Percentiles rank a stretch among this genome's conserved stretches.
These are phyloP conservation scores for Colletotrichum noveboracense DNA, from an alignment of 2,329 filamentous ascomycete genomes.

Conservation along the genomic window DNA sequence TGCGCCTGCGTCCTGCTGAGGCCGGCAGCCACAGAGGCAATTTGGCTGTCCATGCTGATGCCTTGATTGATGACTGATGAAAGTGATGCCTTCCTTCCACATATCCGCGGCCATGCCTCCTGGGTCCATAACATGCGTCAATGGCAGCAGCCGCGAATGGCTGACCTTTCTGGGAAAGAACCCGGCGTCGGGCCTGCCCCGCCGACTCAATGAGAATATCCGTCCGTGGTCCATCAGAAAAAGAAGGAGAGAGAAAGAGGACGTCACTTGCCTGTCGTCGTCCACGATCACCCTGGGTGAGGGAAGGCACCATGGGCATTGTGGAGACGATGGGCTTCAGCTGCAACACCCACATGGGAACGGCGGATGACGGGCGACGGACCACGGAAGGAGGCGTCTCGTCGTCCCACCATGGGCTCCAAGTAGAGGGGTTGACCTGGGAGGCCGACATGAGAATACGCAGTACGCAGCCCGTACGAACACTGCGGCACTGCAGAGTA, in stretches of 20 bases:
- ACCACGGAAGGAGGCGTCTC: conserved; percentile 8
- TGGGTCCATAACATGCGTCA: background rate
- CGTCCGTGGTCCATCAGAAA: background rate
- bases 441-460: background rate
- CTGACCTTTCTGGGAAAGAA: background rate
- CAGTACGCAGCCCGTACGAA: background rate
- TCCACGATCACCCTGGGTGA: background rate
- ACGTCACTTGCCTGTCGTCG: background rate
- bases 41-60: background rate
- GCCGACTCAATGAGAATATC: background rate
- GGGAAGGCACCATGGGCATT: background rate
- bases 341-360: background rate
- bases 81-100: background rate
- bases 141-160: background rate
- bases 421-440: background rate
- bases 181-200: background rate
- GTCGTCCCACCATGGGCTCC: conserved; percentile 10
- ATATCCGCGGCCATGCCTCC: background rate
- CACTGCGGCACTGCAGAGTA: background rate
- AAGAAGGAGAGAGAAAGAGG: background rate
- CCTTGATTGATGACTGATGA: background rate
- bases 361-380: background rate
- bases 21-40: background rate
- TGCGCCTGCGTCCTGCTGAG: background rate
- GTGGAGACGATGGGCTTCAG: background rate